Evolutionary conservation across 2,329 filamentous ascomycete genomes (phyloP).

Genomic region (Bertia moriformis): DNA sequence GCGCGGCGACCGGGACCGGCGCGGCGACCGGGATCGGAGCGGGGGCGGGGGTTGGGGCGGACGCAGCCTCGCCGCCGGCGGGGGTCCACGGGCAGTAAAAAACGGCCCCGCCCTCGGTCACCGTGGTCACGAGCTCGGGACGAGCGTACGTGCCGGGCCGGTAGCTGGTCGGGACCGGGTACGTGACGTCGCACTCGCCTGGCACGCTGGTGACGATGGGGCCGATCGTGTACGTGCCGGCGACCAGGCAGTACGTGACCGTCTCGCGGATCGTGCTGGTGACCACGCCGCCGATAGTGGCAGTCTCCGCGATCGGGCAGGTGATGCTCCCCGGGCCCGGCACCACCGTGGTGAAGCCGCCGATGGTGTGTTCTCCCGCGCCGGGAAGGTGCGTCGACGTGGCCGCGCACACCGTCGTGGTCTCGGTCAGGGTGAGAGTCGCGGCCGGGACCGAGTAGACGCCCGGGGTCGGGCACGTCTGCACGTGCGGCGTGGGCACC

Average conservation of each 20-base stretch:
- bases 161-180: slow-evolving; percentile 51
- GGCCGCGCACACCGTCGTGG: slow-evolving; percentile 52
- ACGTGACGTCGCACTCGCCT: slow-evolving; percentile 36
- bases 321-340: slow-evolving; percentile 49
- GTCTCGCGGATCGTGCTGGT: slow-evolving; percentile 57
- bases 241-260: slow-evolving; percentile 57
- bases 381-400: slow-evolving; percentile 45
- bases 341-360: slow-evolving; percentile 61
- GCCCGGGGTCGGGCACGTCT: slow-evolving; percentile 50
- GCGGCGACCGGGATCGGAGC: no score
- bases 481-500: slow-evolving; percentile 33
- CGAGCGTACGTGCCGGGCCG: slow-evolving; percentile 61
- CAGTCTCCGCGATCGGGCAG: slow-evolving; percentile 53
- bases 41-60: no score
- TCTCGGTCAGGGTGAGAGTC: slow-evolving; percentile 52
- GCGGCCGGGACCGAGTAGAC: slow-evolving; percentile 64
- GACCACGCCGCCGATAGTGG: slow-evolving; percentile 34
- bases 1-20: slow-evolving; percentile 10
- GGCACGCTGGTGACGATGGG: slow-evolving; percentile 48
- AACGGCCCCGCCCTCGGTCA: slow-evolving; percentile 54
- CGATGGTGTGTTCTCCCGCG: slow-evolving; percentile 53
- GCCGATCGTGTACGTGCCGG: slow-evolving; percentile 64
- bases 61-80: no score
- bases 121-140: slow-evolving; percentile 49
- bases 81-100: slow-evolving; percentile 57